Percentiles rank a stretch among this genome's conserved stretches.
These are phyloP conservation scores for Fusarium miscanthi DNA, from an alignment of 2,329 filamentous ascomycete species.

Conservation along the genomic window DNA sequence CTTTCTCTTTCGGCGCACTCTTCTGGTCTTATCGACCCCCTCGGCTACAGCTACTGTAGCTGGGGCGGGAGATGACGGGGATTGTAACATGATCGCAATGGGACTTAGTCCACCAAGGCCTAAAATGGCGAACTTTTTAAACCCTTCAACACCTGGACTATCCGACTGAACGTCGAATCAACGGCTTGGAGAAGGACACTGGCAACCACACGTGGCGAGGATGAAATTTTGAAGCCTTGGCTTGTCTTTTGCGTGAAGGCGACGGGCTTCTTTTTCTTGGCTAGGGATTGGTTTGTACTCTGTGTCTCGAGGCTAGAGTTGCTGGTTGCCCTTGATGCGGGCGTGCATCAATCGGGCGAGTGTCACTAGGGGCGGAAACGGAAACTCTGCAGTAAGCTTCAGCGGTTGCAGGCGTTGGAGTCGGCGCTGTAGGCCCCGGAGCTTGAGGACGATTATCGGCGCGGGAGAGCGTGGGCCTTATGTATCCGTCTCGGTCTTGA, in stretches of 20 bases:
- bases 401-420: conserved; percentile 36
- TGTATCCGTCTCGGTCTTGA: conserved; percentile 53
- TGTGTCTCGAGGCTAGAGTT: neutral
- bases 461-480: conserved; percentile 47
- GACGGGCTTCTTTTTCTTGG: conserved; percentile 3
- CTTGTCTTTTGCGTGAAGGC: conserved; percentile 19
- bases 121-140: conserved; percentile 33
- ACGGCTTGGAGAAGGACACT: conserved; percentile 23
- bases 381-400: conserved; percentile 30
- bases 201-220: conserved; percentile 27
- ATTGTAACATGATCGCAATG: conserved; percentile 51
- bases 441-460: conserved; percentile 29
- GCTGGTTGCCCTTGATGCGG: conserved; percentile 30
- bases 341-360: conserved; percentile 37
- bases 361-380: conserved; percentile 42
- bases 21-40: conserved; percentile 34
- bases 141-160: conserved; percentile 28
- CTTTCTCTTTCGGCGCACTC: conserved; percentile 65
- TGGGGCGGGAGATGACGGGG: conserved; percentile 41
- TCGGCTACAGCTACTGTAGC: conserved; percentile 32
- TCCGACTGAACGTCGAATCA: conserved; percentile 21
- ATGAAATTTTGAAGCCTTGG: conserved; percentile 16
- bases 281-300: conserved; percentile 4
- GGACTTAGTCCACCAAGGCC: conserved; percentile 9
- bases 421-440: conserved; percentile 35